A percentile compares a stretch with the other conserved stretches of the same genome.
Evolutionary conservation across 208 protist genomes (phyloP).

Genomic region (Trypanosoma cruzi): DNA sequence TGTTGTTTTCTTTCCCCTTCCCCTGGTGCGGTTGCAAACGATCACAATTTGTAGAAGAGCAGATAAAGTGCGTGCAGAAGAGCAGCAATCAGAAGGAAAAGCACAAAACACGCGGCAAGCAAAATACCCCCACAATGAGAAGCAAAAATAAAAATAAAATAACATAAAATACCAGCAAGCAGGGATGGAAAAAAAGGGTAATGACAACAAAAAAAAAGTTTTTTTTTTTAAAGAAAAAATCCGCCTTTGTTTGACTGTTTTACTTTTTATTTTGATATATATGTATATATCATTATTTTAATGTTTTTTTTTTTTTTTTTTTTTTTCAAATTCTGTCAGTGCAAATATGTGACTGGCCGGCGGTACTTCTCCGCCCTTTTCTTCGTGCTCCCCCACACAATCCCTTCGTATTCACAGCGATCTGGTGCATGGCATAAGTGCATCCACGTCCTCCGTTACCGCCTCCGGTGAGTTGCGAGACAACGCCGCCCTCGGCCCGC

Average conservation of each 20-base stretch:
- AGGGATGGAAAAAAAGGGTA: too few relatives aligned
- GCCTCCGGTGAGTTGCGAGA: background rate
- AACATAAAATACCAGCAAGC: too few relatives aligned
- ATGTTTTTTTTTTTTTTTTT: background rate
- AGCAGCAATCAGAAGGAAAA: background rate
- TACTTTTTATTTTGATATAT: too few relatives aligned
- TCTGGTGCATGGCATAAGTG: slow-evolving; percentile 23
- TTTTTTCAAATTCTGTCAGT: background rate
- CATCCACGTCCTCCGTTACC: slow-evolving; percentile 10
- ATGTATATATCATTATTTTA: too few relatives aligned
- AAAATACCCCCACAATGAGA: too few relatives aligned
- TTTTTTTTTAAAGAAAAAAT: background rate
- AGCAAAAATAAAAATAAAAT: too few relatives aligned
- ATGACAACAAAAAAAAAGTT: background rate
- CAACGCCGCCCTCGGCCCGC: background rate
- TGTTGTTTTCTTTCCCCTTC: background rate
- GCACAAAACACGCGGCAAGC: too few relatives aligned
- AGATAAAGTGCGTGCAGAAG: background rate
- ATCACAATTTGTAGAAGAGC: background rate
- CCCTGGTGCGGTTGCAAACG: background rate
- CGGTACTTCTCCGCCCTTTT: background rate
- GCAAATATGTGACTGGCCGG: background rate
- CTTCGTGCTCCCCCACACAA: background rate
- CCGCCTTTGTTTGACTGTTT: background rate
- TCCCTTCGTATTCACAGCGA: background rate